phyloP scores from a whole-genome alignment of 2,329 filamentous ascomycete genomes.

The Fusarium nygamai region DNA sequence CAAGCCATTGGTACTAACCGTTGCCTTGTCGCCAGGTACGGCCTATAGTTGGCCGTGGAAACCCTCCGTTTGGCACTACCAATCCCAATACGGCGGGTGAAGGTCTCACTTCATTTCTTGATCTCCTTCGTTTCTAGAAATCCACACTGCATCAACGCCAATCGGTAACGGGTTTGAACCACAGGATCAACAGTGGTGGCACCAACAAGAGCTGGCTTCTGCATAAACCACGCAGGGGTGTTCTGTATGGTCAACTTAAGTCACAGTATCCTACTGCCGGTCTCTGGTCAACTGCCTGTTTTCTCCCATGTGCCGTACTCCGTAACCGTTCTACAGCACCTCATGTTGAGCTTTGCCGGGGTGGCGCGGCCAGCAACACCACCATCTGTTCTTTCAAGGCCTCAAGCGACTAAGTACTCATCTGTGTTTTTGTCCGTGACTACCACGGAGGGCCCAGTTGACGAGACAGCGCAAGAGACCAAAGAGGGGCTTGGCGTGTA shows the following conservation, averaged over 20 bases:
- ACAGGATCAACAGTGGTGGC: slow-evolving; percentile 17
- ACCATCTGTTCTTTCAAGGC: not conserved
- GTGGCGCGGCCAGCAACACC: slow-evolving; percentile 14
- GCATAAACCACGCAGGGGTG: slow-evolving; percentile 12
- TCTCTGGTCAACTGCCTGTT: not conserved
- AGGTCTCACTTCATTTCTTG: slow-evolving; percentile 33
- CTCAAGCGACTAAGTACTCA: not conserved
- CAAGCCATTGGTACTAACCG: slow-evolving; percentile 20
- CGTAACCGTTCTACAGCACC: not conserved
- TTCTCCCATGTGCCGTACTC: not conserved
- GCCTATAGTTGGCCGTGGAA: slow-evolving; percentile 31
- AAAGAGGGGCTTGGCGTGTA: not conserved
- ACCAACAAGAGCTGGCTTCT: slow-evolving; percentile 7
- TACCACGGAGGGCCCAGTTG: not conserved
- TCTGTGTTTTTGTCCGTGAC: not conserved
- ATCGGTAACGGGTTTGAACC: slow-evolving; percentile 14
- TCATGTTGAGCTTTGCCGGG: not conserved
- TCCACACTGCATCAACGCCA: slow-evolving; percentile 24
- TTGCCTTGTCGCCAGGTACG: slow-evolving; percentile 25
- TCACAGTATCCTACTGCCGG: not conserved
- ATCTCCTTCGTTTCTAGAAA: slow-evolving; percentile 37
- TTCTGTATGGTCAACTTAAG: slow-evolving; percentile 3
- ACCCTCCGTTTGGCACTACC: slow-evolving; percentile 12
- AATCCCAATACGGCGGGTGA: slow-evolving; percentile 20
- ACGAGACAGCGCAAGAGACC: not conserved